Percentiles rank a stretch among this genome's conserved stretches.
Conservation (phyloP, 345 rosid genomes). For the Corymbia maculata region DNA sequence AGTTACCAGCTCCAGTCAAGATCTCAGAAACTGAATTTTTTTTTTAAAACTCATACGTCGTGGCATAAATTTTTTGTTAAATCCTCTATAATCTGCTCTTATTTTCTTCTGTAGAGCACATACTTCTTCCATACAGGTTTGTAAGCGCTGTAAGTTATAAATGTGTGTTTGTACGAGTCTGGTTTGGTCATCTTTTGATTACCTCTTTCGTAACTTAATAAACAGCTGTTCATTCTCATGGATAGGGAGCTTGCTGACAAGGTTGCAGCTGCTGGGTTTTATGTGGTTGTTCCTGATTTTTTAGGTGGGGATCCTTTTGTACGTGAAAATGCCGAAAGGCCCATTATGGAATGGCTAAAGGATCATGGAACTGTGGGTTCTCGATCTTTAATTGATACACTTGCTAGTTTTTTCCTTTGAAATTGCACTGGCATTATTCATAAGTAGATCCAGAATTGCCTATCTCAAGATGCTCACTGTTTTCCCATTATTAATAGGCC, state of each 20-base stretch:
- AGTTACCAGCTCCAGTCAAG: not conserved
- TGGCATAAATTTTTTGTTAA: not conserved
- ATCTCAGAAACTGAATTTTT: not conserved
- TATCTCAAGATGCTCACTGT: not conserved
- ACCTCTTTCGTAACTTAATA: not conserved
- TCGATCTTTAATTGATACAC: not conserved
- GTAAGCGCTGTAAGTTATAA: not conserved
- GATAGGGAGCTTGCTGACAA: conserved; percentile 21
- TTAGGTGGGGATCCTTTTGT: conserved; percentile 10
- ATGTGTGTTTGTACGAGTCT: not conserved
- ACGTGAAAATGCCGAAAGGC: not conserved
- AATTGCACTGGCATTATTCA: not conserved
- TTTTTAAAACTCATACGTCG: not conserved
- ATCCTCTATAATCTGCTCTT: not conserved
- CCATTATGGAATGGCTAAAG: not conserved
- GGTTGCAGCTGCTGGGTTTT: conserved; percentile 16
- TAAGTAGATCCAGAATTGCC: not conserved
- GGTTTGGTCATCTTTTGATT: not conserved
- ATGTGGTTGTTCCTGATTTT: conserved; percentile 19
- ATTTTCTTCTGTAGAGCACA: not conserved
- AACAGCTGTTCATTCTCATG: not conserved
- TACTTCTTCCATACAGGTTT: not conserved
- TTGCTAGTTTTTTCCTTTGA: not conserved
- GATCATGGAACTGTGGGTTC: not conserved
- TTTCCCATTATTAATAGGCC: not conserved